Base-by-base conservation (phyloP, 352 stramenopile species). In the Globisporangium paddicum region DNA sequence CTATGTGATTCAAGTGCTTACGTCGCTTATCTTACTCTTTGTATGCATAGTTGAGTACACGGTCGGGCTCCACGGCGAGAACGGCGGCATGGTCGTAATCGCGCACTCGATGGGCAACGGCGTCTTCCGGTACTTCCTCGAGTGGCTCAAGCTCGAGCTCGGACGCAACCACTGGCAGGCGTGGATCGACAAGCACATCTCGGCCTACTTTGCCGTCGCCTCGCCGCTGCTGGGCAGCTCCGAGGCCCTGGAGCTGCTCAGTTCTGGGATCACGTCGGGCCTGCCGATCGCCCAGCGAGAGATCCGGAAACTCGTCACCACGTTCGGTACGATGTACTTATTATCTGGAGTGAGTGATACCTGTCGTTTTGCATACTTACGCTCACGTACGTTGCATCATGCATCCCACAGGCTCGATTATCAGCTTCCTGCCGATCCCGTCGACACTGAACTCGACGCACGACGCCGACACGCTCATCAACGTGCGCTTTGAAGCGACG, bases 61-160 rank as follows among this genome's bases (percentile, higher is more conserved):
- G 10, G 74, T 89, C 1, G 69, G 68, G 6, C 62, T 87, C 16
- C 73, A 89, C 38, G 76, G 73, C 19, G 55, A 55, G 32, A 60
- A 67, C 28, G 55, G 71, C 13, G 76, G 82, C 16, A 62, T 89
- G 26, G 81, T 93, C 30, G 77, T 93, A 30, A 86, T 93, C 61
- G 83, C 81, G 0, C 83, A 93, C 57, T 93, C 83, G 32, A 89
- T 93, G 75, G 83, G 83, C 32, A 93, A 93, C 59, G 72, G 72
- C 35, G 61, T 91, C 18, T 86, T 93, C 23, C 81, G 81, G 3
- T 93, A 93, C 69, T 93, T 93, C 45, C 74, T 93, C 32, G 77
- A 78, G 56, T 93, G 83, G 83, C 67, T 93, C 52, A 82, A 87
- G 54, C 74, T 85, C 50, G 81, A 93, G 55, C 69, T 93, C 21